phyloP scores from a whole-genome alignment of 169 alveolate species.

The Neospora caninum region DNA sequence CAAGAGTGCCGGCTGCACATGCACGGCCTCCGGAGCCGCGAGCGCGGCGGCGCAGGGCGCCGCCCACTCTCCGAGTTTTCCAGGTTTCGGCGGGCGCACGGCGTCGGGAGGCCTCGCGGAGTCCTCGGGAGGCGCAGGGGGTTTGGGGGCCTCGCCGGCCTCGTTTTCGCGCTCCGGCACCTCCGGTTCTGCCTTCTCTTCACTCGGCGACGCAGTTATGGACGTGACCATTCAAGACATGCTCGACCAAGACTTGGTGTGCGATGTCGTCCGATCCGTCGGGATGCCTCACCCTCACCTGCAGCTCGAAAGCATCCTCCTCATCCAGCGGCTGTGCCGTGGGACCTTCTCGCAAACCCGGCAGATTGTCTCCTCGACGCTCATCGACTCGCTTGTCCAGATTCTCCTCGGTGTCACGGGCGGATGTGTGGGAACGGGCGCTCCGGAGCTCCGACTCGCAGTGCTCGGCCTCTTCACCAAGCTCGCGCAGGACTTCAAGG shows the following conservation, averaged over 20 bases:
- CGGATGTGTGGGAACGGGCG: constrained; percentile 42
- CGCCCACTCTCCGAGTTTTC: background rate
- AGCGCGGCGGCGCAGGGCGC: background rate
- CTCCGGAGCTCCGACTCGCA: constrained; percentile 66
- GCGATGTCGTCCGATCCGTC: constrained; percentile 65
- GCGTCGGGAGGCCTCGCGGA: background rate
- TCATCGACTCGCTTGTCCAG: constrained; percentile 59
- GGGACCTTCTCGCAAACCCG: constrained; percentile 67
- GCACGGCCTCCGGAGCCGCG: background rate
- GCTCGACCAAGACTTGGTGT: constrained; percentile 46
- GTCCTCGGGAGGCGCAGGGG: background rate
- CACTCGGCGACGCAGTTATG: constrained; percentile 40
- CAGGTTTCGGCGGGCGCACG: background rate
- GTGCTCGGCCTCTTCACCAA: constrained; percentile 64
- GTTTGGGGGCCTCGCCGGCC: background rate
- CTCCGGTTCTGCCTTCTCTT: background rate
- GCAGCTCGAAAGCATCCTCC: constrained; percentile 65
- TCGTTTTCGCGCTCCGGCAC: too few species aligned
- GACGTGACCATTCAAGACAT: constrained; percentile 65
- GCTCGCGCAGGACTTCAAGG: constrained; percentile 61
- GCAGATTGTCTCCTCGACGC: constrained; percentile 59
- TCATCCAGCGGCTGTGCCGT: constrained; percentile 64
- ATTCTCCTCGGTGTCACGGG: constrained; percentile 48
- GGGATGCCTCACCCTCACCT: constrained; percentile 67
- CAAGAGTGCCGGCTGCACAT: background rate